Evolutionary conservation across 1,284 basidiomycete species (phyloP), one percentile per base, ranked within the genome.

Genomic region (Boletus mariae): DNA sequence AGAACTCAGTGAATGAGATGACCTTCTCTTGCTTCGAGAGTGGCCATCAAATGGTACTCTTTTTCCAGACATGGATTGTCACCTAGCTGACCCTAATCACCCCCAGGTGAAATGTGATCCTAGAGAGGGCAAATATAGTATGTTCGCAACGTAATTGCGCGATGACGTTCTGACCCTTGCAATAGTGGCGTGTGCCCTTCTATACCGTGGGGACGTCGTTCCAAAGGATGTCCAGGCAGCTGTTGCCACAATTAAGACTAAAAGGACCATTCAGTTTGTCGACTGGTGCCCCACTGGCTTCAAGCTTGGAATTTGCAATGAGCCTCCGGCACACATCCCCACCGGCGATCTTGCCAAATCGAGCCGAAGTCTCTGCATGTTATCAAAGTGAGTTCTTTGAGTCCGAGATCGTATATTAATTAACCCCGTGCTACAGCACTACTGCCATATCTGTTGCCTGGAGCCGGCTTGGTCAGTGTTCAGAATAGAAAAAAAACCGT

Each of bases 271-370:
- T 68, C 94, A 97, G 71, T 94, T 94, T 66, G 92, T 94, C 59
- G 96, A 99, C 73, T 99, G 96, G 96, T 98, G 96, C 77, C 94
- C 94, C 47, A 98, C 95, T 59, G 84, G 95, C 71, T 85, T 98
- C 90, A 96, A 97, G 84, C 85, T 96, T 60, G 95, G 95, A 73
- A 92, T 98, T 74, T 98, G 96, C 80, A 95, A 95, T 71, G 95
- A 98, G 73, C 86, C 96, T 46, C 84, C 96, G 25, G 90, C 93
- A 25, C 81, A 83, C 59, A 92, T 99, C 41, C 93, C 94, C 53
- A 90, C 92, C 47, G 94, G 95, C 63, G 96, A 99, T 70, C 87
- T 98, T 57, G 96, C 96, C 55, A 94, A 94, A 81, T 87, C 90
- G 31, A 89, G 85, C 54, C 90, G 96, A 70, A 95, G 92, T 71